phyloP scores from a whole-genome alignment of 441 rosid genomes.

The Croton setiger region DNA sequence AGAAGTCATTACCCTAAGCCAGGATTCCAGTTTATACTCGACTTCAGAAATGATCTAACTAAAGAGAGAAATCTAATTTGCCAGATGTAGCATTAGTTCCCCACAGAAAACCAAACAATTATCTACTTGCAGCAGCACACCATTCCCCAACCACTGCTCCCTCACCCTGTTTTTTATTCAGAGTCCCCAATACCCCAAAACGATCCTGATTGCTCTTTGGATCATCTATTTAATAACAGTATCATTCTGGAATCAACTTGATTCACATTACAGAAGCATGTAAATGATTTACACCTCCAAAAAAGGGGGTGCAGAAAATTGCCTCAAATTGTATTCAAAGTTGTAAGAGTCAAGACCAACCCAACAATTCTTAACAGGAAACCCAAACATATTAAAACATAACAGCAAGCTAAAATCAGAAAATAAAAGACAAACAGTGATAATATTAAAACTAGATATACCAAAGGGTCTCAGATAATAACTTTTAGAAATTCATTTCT shows the following conservation, averaged over 20 bases:
- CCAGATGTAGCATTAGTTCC: no score
- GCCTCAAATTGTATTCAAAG: neutral
- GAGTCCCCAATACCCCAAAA: no score
- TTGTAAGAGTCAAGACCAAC: neutral
- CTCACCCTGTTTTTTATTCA: no score
- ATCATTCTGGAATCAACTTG: neutral
- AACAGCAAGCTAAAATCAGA: neutral
- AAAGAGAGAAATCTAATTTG: no score
- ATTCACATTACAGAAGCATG: neutral
- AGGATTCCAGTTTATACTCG: no score
- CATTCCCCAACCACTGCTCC: no score
- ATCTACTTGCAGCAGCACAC: no score
- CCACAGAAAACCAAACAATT: no score
- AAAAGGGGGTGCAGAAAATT: neutral
- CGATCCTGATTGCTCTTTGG: no score
- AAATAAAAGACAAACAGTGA: neutral
- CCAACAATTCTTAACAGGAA: neutral
- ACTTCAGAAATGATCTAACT: no score
- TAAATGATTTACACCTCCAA: neutral
- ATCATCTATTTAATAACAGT: no score
- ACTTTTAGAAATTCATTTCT: neutral
- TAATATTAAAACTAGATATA: neutral
- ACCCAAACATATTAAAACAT: neutral
- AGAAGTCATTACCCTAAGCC: no score
- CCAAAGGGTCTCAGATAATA: neutral